Conservation (phyloP, 441 rosid species). For the Gossypium aridum region DNA sequence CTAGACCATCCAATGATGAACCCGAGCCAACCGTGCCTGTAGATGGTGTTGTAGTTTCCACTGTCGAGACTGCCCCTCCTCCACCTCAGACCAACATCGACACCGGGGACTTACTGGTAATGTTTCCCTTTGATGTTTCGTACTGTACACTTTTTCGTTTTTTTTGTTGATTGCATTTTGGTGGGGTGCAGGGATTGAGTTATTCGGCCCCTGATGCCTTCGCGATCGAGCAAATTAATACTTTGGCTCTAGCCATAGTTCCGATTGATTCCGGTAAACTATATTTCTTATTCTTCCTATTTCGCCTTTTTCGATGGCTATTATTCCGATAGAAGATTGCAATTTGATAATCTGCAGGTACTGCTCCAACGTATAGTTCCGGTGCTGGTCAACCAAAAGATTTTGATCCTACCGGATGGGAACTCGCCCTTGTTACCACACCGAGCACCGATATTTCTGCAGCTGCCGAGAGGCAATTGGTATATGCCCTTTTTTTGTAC, state of each 20-base stretch:
- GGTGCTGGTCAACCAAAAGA: slow-evolving; percentile 43
- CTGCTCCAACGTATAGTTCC: slow-evolving; percentile 48
- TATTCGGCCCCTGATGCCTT: slow-evolving; percentile 42
- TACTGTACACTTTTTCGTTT: background rate
- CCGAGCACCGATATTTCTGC: slow-evolving; percentile 69
- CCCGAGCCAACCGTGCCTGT: slow-evolving; percentile 44
- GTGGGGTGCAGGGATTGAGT: slow-evolving; percentile 51
- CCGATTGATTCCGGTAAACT: slow-evolving; percentile 52
- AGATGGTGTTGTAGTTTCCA: slow-evolving; percentile 35
- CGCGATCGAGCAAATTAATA: slow-evolving; percentile 76
- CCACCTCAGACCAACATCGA: slow-evolving; percentile 48
- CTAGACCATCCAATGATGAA: slow-evolving; percentile 41
- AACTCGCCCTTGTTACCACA: slow-evolving; percentile 75
- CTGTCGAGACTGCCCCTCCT: slow-evolving; percentile 38
- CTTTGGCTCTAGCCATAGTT: slow-evolving; percentile 85
- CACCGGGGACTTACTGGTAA: slow-evolving; percentile 81
- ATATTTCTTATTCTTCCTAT: background rate
- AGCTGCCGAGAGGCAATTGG: slow-evolving; percentile 78
- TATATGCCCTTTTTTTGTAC: slow-evolving; percentile 33
- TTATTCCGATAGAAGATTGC: background rate
- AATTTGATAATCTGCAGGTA: slow-evolving; percentile 32
- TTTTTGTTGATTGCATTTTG: slow-evolving; percentile 8
- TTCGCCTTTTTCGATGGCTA: background rate
- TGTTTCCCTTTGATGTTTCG: slow-evolving; percentile 9
- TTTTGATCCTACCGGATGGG: slow-evolving; percentile 92